Evolutionary conservation across 1,284 basidiomycete genomes (phyloP).

Genomic region (Papiliotrema fonsecae): DNA sequence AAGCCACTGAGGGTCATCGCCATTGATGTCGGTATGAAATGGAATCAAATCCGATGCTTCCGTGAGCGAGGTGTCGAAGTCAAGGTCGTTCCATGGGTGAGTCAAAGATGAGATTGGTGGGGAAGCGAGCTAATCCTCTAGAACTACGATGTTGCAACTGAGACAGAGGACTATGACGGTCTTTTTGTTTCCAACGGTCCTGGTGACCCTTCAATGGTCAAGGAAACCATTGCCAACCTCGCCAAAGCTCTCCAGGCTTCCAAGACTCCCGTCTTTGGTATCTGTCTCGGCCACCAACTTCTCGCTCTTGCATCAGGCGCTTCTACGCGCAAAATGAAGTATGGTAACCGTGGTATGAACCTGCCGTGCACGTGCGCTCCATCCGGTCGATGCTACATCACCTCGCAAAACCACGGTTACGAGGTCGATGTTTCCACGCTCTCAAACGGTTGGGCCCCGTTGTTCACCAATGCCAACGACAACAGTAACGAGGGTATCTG

Average conservation of each 20-base stretch:
- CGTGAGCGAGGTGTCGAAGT: constrained; percentile 87
- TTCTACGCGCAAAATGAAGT: constrained; percentile 96
- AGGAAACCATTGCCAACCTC: constrained; percentile 68
- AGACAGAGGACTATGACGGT: constrained; percentile 81
- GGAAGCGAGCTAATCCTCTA: constrained; percentile 10
- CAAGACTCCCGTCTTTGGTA: constrained; percentile 91
- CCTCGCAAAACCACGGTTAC: constrained; percentile 98
- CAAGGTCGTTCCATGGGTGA: constrained; percentile 89
- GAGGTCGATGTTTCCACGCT: constrained; percentile 83
- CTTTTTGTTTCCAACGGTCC: constrained; percentile 98
- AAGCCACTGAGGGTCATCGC: constrained; percentile 80
- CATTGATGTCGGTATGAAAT: constrained; percentile 98
- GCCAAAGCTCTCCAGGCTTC: constrained; percentile 65
- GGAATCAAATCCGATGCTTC: constrained; percentile 98
- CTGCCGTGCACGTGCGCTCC: constrained; percentile 94
- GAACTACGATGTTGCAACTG: constrained; percentile 80
- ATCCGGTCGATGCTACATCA: constrained; percentile 96
- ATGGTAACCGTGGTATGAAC: constrained; percentile 98
- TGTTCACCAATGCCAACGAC: constrained; percentile 97
- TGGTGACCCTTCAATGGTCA: constrained; percentile 87
- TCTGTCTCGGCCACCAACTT: constrained; percentile 97
- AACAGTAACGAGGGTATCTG: constrained; percentile 97
- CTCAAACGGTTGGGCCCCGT: constrained; percentile 81
- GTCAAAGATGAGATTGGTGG: constrained; percentile 6
- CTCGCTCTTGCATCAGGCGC: constrained; percentile 93